Conservation (phyloP, 2,329 filamentous ascomycete species). For the Knoxdaviesia capensis region DNA sequence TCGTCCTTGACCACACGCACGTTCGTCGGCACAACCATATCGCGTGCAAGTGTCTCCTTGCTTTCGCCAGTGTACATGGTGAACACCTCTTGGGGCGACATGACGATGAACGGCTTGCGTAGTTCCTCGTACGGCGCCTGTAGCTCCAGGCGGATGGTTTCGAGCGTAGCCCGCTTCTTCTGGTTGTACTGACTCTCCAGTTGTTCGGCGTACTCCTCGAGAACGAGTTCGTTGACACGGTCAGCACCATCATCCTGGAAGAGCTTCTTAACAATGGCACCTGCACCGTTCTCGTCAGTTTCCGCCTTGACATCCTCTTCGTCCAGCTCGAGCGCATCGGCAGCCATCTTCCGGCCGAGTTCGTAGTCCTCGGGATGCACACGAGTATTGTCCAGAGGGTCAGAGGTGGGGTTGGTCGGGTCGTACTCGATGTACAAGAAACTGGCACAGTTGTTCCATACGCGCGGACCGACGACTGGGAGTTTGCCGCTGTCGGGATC, state of each 20-base stretch:
- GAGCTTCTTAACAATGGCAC: constrained; percentile 84
- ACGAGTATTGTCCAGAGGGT: constrained; percentile 90
- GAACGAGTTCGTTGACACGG: constrained; percentile 83
- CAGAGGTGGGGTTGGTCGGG: constrained; percentile 57
- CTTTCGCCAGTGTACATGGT: constrained; percentile 96
- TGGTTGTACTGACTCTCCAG: constrained; percentile 84
- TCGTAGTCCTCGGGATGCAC: constrained; percentile 98
- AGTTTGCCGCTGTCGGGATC: constrained; percentile 62
- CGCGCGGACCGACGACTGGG: constrained; percentile 67
- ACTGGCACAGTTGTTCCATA: constrained; percentile 94
- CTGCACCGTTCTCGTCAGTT: constrained; percentile 71
- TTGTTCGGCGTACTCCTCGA: constrained; percentile 95
- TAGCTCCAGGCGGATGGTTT: constrained; percentile 87
- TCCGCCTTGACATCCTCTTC: constrained; percentile 96
- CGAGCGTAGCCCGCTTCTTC: constrained; percentile 83
- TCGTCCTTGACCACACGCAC: constrained; percentile 79
- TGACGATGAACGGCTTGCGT: constrained; percentile 52
- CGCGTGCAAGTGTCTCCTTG: constrained; percentile 57
- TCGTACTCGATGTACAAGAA: constrained; percentile 86
- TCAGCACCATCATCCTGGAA: constrained; percentile 87
- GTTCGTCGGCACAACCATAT: constrained; percentile 83
- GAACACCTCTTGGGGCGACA: constrained; percentile 65
- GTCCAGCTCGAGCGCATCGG: constrained; percentile 86
- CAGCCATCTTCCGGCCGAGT: constrained; percentile 92
- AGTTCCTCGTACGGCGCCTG: constrained; percentile 89